Evolutionary conservation across 2,329 filamentous ascomycete genomes (phyloP).

Genomic region (Aspergillus pseudoviridinutans): DNA sequence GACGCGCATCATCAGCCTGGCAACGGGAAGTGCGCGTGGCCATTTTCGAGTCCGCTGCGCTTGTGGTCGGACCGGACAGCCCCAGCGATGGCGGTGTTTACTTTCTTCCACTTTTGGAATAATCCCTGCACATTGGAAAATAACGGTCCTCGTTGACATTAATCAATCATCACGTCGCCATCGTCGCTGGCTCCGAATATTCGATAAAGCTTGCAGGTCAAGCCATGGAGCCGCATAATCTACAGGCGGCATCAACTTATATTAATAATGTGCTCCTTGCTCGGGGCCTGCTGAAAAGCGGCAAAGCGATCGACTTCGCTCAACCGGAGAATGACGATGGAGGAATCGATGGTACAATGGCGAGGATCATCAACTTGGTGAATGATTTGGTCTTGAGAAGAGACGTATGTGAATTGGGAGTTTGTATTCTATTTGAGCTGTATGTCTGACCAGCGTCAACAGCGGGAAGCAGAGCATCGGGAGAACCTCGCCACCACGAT

Average conservation of each 20-base stretch:
- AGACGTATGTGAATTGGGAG: conserved; percentile 61
- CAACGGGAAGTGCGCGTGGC: conserved; percentile 6
- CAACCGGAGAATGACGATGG: conserved; percentile 61
- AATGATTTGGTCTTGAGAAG: conserved; percentile 88
- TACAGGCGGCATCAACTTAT: conserved; percentile 60
- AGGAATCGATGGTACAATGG: conserved; percentile 65
- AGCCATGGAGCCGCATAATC: conserved; percentile 46
- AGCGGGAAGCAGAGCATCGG: conserved; percentile 86
- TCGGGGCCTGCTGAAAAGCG: conserved; percentile 58
- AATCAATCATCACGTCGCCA: conserved; percentile 4
- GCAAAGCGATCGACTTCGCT: conserved; percentile 69
- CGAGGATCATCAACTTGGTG: conserved; percentile 82
- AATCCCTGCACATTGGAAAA: conserved; percentile 11
- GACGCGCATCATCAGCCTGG: conserved; percentile 12
- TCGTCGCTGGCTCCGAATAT: not conserved
- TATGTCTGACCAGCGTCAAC: conserved; percentile 12
- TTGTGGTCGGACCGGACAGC: conserved; percentile 15
- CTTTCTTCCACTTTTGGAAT: conserved; percentile 40
- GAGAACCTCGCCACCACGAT: conserved; percentile 78
- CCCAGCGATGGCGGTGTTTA: conserved; percentile 34
- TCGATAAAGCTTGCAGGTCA: conserved; percentile 22
- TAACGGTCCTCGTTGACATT: conserved; percentile 5
- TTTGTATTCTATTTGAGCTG: not conserved
- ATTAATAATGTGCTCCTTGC: conserved; percentile 64
- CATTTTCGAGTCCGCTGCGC: conserved; percentile 15